These are phyloP conservation scores for Termitomyces sp. DNA, from an alignment of 768 basidiomycete species.

Conservation along the genomic window DNA sequence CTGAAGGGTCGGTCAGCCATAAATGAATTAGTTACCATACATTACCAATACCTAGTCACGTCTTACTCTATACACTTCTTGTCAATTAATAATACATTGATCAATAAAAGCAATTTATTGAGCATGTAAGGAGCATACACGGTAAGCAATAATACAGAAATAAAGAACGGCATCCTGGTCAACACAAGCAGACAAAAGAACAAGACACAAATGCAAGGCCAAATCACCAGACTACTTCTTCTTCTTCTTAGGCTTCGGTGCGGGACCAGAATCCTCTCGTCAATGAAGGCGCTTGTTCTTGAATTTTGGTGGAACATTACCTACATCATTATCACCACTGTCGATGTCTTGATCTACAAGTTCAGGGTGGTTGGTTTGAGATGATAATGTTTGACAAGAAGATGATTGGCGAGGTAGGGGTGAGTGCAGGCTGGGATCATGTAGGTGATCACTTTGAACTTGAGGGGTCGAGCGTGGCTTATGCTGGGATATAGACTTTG, in stretches of 20 bases:
- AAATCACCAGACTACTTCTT: background rate
- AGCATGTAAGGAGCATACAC: no score
- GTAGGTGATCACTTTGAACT: no score
- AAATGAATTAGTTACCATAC: background rate
- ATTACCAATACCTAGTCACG: background rate
- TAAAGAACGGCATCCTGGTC: no score
- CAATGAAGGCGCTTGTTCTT: background rate
- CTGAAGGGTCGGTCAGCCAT: background rate
- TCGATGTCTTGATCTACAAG: no score
- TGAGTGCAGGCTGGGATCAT: no score
- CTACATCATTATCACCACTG: background rate
- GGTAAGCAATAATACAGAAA: no score
- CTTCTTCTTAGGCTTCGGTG: background rate
- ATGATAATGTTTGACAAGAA: no score
- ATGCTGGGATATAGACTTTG: no score
- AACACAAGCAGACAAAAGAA: no score
- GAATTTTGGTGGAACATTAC: background rate
- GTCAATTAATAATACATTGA: no score
- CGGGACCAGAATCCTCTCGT: background rate
- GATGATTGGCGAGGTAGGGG: background rate
- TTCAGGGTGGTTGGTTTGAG: background rate
- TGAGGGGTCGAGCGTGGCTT: no score
- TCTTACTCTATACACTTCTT: background rate
- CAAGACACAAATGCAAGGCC: no score
- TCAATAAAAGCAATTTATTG: background rate